Conservation (phyloP, 2,329 filamentous ascomycete species). For the Raffaelea ambrosiae region DNA sequence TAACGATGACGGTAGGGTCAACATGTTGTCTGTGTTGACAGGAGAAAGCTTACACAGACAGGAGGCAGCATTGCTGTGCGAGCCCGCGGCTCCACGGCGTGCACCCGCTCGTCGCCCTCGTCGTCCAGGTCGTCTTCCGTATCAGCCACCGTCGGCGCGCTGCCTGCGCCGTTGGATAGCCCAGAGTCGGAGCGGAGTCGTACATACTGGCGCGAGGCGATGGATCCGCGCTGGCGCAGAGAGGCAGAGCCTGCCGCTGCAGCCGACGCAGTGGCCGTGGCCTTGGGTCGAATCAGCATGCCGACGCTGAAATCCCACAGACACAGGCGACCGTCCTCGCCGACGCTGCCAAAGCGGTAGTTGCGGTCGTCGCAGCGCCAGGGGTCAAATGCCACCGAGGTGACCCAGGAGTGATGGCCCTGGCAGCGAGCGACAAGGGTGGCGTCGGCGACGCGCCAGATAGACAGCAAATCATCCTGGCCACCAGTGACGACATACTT, state of each 20-base stretch:
- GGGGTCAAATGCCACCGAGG: constrained; percentile 85
- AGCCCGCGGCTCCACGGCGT: constrained; percentile 77
- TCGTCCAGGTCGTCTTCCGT: neutral
- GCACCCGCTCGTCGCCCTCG: constrained; percentile 49
- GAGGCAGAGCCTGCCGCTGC: constrained; percentile 14
- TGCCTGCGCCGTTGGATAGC: constrained; percentile 25
- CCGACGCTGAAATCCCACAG: constrained; percentile 97
- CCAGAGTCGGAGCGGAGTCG: constrained; percentile 17
- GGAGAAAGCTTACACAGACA: constrained; percentile 59
- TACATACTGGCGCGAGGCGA: constrained; percentile 40
- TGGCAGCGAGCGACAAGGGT: constrained; percentile 85
- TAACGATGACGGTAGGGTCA: neutral
- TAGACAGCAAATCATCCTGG: constrained; percentile 91
- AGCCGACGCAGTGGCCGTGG: constrained; percentile 17
- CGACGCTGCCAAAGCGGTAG: constrained; percentile 92
- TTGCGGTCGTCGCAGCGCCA: constrained; percentile 95
- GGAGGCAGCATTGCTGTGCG: constrained; percentile 81
- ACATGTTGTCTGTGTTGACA: too few species aligned
- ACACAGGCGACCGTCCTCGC: constrained; percentile 82
- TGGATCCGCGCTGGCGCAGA: constrained; percentile 42
- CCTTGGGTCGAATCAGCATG: constrained; percentile 88
- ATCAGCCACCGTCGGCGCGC: neutral
- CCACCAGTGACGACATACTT: constrained; percentile 93
- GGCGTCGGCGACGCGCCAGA: constrained; percentile 83
- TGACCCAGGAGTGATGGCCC: constrained; percentile 94